A percentile compares a stretch with the other conserved stretches of the same genome.
Conservation (phyloP, 129 eudicot species). For the Gnaphalium uliginosum region DNA sequence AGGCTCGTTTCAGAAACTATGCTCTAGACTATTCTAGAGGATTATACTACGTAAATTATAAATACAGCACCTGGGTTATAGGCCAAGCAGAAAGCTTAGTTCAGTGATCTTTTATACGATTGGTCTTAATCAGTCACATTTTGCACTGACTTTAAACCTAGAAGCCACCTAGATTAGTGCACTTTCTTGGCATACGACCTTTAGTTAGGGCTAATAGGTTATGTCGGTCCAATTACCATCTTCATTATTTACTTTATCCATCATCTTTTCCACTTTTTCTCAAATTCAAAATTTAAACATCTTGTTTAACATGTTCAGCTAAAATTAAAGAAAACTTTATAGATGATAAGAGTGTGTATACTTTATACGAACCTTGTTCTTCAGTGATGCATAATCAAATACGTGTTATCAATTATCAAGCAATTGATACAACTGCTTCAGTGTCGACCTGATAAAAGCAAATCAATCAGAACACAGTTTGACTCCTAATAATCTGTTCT, state of each 20-base stretch:
- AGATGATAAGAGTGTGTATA: background rate
- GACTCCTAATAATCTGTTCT: background rate
- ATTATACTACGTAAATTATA: background rate
- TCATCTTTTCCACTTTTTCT: background rate
- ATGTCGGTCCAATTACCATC: background rate
- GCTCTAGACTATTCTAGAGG: background rate
- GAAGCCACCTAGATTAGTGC: background rate
- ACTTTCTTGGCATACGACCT: constrained; percentile 2
- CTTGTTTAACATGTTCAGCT: background rate
- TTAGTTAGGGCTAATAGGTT: background rate
- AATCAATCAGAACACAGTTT: background rate
- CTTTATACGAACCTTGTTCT: background rate
- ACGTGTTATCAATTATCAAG: background rate
- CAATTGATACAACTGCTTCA: background rate
- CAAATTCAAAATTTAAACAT: too few species aligned
- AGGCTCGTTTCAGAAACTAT: background rate
- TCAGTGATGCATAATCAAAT: background rate
- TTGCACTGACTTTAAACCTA: background rate
- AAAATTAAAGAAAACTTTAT: background rate
- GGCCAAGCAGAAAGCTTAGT: background rate
- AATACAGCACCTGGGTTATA: background rate
- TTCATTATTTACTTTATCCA: background rate
- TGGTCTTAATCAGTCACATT: background rate
- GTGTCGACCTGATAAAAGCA: background rate
- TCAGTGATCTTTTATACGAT: background rate